Evolutionary conservation across 805 yeast genomes (phyloP).

Genomic region (Cyberlindnera subsufficiens): DNA sequence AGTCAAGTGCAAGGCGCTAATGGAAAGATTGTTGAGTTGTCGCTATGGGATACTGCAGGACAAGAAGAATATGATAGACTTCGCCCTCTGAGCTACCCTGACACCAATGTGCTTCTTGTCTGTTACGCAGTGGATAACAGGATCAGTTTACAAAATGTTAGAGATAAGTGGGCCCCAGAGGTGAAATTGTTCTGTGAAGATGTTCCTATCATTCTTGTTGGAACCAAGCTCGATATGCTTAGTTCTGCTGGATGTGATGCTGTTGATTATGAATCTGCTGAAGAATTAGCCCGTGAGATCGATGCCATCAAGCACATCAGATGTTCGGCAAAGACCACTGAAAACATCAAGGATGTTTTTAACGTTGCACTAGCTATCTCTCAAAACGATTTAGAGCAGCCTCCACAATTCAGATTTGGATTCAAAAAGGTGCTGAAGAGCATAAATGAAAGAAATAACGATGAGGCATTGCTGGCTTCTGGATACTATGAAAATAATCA

Average conservation of each 20-base stretch:
- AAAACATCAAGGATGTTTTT: constrained; percentile 64
- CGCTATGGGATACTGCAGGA: constrained; percentile 88
- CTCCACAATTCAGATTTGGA: not conserved
- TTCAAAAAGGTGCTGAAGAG: constrained; percentile 2
- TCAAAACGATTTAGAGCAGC: constrained; percentile 10
- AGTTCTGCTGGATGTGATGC: constrained; percentile 26
- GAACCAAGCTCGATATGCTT: constrained; percentile 67
- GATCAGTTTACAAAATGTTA: constrained; percentile 63
- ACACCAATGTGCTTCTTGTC: constrained; percentile 65
- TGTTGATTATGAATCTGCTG: constrained; percentile 34
- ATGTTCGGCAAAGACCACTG: constrained; percentile 71
- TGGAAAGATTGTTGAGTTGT: constrained; percentile 54
- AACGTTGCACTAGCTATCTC: constrained; percentile 41
- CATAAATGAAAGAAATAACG: constrained; percentile 1
- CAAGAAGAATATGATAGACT: constrained; percentile 82
- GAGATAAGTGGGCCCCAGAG: constrained; percentile 86
- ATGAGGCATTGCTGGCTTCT: constrained; percentile 13
- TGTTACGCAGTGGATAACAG: constrained; percentile 68
- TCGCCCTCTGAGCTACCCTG: constrained; percentile 75
- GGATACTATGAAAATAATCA: constrained; percentile 13
- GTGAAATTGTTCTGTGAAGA: constrained; percentile 77
- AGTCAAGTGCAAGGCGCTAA: constrained; percentile 46
- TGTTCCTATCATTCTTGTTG: constrained; percentile 74
- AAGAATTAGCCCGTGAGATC: constrained; percentile 46
- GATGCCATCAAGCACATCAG: constrained; percentile 71